Base-by-base conservation (phyloP, 805 yeast species). In the Pichia manshurica region DNA sequence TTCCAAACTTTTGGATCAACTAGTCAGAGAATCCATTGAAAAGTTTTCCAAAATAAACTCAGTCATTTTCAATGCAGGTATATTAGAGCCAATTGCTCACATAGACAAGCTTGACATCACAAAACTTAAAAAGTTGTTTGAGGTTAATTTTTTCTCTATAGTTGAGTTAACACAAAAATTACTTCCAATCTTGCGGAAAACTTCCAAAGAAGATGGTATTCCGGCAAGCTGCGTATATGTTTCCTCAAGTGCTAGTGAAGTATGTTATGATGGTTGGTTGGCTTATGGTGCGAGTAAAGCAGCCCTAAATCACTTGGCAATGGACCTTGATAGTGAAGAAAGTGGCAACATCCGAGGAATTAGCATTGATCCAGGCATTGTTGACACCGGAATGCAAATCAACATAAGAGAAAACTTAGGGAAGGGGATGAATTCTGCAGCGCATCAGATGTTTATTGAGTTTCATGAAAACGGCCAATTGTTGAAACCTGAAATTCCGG, bases 201-300 rank as follows among this genome's bases (percentile, higher is more conserved):
- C 74, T 10, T 96, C 96, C 0, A 39, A 47, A 7, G 22, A 29
- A 37, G 45, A 50, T 39, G 43, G 45, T 29, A 7, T 29, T 17
- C 34, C 47, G 16, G 39, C 50, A 23, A 33, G 39, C 13, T 47
- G 50, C 35, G 71, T 91, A 17, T 79, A 83, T 47, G 96, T 90
- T 0, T 85, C 95, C 19, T 87, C 96, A 3, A 96, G 96, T 8
- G 97, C 98, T 1, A 75, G 95, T 16, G 73, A 74, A 1, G 74
- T 70, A 42, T 67, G 81, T 21, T 74, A 71, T 55, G 77, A 72
- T 53, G 93, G 88, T 0, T 91, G 97, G 97, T 84, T 84, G 16
- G 95, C 96, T 4, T 91, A 91, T 58, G 96, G 96, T 2, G 71
- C 90, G 6, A 81, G 96, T 13, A 91, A 91, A 65, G 96, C 97